Conservation (phyloP, 1,139 yeast genomes). For the Blastobotrys proliferans region DNA sequence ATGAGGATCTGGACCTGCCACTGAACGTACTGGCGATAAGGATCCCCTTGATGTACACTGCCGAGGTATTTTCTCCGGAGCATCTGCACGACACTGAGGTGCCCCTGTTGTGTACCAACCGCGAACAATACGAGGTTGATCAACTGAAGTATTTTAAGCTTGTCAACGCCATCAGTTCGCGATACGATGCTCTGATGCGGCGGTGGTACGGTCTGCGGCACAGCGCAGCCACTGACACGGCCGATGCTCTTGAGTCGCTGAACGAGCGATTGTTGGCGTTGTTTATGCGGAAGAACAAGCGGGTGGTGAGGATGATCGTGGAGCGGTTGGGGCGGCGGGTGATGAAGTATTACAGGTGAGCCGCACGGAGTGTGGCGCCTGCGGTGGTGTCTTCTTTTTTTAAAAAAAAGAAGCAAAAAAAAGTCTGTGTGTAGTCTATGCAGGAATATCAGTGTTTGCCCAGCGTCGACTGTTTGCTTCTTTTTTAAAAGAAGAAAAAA, state of each 20-base stretch:
- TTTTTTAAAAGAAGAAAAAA: too few relatives aligned
- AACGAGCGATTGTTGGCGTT: not conserved
- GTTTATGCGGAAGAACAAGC: slow-evolving; percentile 5
- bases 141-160: too few relatives aligned
- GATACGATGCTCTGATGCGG: too few relatives aligned
- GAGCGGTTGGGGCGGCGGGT: slow-evolving; percentile 3
- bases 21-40: slow-evolving; percentile 7
- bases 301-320: not conserved
- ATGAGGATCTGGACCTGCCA: slow-evolving; percentile 13
- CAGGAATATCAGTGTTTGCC: too few relatives aligned
- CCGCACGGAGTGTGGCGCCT: too few relatives aligned
- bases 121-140: not conserved
- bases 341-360: too few relatives aligned
- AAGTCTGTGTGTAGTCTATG: too few relatives aligned
- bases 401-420: too few relatives aligned
- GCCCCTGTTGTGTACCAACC: slow-evolving; percentile 7
- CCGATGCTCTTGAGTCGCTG: not conserved
- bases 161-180: too few relatives aligned
- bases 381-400: too few relatives aligned
- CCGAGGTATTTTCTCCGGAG: slow-evolving; percentile 23
- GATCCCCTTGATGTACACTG: slow-evolving; percentile 28
- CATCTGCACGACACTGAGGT: slow-evolving; percentile 23
- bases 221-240: not conserved
- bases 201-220: not conserved
- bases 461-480: too few relatives aligned